Evolutionary conservation across 2,329 filamentous ascomycete genomes (phyloP).

Genomic region (Thyridium curvatum): DNA sequence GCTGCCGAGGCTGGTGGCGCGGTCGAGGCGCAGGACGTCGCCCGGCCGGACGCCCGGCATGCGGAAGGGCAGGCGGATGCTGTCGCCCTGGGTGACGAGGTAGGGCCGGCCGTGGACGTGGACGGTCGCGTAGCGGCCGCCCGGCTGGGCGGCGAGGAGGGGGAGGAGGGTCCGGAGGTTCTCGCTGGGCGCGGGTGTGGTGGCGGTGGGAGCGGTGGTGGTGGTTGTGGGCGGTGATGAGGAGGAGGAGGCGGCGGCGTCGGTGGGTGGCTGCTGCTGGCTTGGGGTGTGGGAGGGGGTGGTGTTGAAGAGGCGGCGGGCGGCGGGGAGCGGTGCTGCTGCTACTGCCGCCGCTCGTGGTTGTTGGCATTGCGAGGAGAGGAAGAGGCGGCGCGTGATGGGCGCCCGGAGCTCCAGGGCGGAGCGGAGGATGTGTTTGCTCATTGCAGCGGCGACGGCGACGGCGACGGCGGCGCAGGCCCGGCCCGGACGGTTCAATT

Average conservation of each 20-base stretch:
- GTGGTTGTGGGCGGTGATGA: slow-evolving; percentile 2
- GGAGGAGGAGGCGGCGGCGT: slow-evolving; percentile 2
- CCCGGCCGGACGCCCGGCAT: slow-evolving; percentile 73
- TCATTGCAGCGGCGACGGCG: slow-evolving; percentile 29
- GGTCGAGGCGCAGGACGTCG: slow-evolving; percentile 81
- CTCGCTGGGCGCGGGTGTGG: slow-evolving; percentile 46
- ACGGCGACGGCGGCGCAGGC: too few species aligned
- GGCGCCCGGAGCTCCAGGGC: slow-evolving; percentile 52
- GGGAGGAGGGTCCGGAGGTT: slow-evolving; percentile 55
- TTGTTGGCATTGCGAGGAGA: slow-evolving; percentile 45
- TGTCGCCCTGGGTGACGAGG: slow-evolving; percentile 71
- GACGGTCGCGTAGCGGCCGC: slow-evolving; percentile 66
- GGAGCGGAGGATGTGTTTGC: slow-evolving; percentile 57
- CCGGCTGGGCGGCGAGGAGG: slow-evolving; percentile 63
- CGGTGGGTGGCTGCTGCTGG: slow-evolving; percentile 1
- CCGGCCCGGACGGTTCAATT: too few species aligned
- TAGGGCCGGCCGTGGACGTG: slow-evolving; percentile 77
- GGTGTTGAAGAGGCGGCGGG: slow-evolving; percentile 42
- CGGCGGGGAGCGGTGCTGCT: slow-evolving; percentile 39
- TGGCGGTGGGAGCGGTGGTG: slow-evolving; percentile 18
- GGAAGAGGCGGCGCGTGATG: slow-evolving; percentile 37
- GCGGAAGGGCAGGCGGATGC: slow-evolving; percentile 69
- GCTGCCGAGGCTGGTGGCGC: slow-evolving; percentile 74
- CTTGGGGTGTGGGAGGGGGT: slow-evolving; percentile 10
- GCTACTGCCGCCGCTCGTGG: slow-evolving; percentile 25